phyloP scores from a whole-genome alignment of 2,329 filamentous ascomycete species.

The Sporothrix dimorphospora region DNA sequence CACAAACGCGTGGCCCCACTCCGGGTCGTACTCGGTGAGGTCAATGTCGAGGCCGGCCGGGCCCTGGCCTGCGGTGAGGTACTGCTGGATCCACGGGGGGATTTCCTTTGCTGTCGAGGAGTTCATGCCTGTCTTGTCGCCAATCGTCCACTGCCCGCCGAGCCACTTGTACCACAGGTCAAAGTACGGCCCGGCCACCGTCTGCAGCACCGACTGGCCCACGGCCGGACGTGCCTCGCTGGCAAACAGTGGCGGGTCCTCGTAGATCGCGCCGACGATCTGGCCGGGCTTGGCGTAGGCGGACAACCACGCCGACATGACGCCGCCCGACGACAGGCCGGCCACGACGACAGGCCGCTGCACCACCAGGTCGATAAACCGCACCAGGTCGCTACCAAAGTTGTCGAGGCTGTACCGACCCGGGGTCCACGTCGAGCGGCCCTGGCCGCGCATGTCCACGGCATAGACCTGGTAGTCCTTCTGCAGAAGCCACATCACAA shows the following conservation, averaged over 20 bases:
- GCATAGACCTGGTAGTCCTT: constrained; percentile 15
- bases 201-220: constrained; percentile 6
- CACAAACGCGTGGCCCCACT: constrained; percentile 6
- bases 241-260: constrained; percentile 7
- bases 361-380: constrained; percentile 4
- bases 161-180: constrained; percentile 17
- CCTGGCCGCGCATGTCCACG: constrained; percentile 19
- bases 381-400: not conserved
- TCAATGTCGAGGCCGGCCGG: not conserved
- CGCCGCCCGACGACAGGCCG: constrained; percentile 12
- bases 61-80: not conserved
- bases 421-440: not conserved
- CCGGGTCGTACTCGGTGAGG: constrained; percentile 6
- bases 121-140: constrained; percentile 7
- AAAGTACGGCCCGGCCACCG: constrained; percentile 10
- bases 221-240: constrained; percentile 4
- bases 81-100: constrained; percentile 17
- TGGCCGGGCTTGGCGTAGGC: not conserved
- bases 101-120: not conserved
- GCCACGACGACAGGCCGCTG: constrained; percentile 2
- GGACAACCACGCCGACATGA: constrained; percentile 19
- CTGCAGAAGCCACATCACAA: not conserved
- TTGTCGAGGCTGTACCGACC: constrained; percentile 4
- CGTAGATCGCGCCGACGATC: constrained; percentile 8
- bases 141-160: constrained; percentile 11